Conservation (phyloP, 306 rosid genomes). For the Mimosa pudica region DNA sequence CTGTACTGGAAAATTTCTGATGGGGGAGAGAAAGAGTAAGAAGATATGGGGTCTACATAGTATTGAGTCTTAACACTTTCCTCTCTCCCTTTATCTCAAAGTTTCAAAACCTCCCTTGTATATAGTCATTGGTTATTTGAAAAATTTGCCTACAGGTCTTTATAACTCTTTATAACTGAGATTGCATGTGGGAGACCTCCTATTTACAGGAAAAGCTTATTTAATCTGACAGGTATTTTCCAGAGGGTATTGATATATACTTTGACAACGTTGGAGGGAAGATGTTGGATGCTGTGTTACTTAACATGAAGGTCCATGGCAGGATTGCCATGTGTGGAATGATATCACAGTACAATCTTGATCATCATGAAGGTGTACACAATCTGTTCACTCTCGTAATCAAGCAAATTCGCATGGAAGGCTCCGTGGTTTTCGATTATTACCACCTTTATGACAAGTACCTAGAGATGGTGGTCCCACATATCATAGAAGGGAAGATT, state of each 20-base stretch:
- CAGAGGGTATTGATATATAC: constrained; percentile 60
- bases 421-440: constrained; percentile 48
- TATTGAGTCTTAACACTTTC: neutral
- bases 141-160: too few species aligned
- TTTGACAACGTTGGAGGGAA: constrained; percentile 66
- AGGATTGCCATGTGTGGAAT: constrained; percentile 56
- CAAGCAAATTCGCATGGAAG: constrained; percentile 50
- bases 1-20: neutral
- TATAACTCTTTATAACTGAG: too few species aligned
- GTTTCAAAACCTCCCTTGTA: neutral
- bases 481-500: constrained; percentile 50
- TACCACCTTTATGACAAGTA: constrained; percentile 44
- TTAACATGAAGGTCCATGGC: constrained; percentile 52
- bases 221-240: constrained; percentile 41
- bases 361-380: constrained; percentile 37
- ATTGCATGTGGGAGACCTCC: too few species aligned
- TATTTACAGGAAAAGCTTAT: neutral
- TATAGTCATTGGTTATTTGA: too few species aligned
- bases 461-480: constrained; percentile 41
- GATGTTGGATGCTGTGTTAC: constrained; percentile 56
- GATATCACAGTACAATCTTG: constrained; percentile 49
- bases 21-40: neutral
- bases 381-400: constrained; percentile 39
- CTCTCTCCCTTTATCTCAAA: neutral
- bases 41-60: neutral